A percentile compares a stretch with the other conserved stretches of the same genome.
phyloP scores from a whole-genome alignment of 768 basidiomycete genomes.

The Lentinula aciculospora region DNA sequence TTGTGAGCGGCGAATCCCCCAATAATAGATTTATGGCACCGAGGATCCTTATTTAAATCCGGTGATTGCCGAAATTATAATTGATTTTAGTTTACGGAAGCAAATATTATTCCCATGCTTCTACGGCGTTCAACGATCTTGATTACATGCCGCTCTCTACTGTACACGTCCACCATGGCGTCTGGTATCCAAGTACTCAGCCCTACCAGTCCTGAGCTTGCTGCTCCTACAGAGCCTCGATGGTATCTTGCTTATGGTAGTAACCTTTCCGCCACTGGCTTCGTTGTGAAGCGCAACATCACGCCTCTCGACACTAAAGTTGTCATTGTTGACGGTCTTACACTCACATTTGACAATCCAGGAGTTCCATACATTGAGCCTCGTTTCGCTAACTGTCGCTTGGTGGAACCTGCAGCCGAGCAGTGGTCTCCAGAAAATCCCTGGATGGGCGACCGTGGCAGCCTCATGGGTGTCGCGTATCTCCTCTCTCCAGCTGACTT shows the following conservation, averaged over 20 bases:
- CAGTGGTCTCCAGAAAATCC: constrained; percentile 1
- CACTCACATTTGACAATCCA: constrained; percentile 8
- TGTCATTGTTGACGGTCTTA: constrained; percentile 5
- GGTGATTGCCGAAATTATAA: not conserved
- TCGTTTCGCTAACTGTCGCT: constrained; percentile 8
- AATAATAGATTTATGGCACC: not conserved
- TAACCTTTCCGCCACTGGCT: constrained; percentile 8
- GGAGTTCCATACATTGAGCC: constrained; percentile 7
- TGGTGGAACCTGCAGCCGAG: not conserved
- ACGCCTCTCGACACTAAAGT: constrained; percentile 6
- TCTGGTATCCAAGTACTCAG: constrained; percentile 3
- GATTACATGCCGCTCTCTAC: not conserved
- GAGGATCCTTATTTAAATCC: not conserved
- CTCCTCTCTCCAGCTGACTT: constrained; percentile 6
- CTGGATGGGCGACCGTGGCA: constrained; percentile 4
- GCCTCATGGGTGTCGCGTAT: constrained; percentile 10
- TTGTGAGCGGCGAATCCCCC: not conserved
- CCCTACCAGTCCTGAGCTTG: not conserved
- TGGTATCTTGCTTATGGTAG: constrained; percentile 11
- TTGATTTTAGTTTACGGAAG: not conserved
- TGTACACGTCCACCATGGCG: constrained; percentile 3
- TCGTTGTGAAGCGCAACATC: constrained; percentile 8
- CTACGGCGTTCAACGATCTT: not conserved
- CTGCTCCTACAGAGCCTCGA: constrained; percentile 2
- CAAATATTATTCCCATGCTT: not conserved